Evolutionary conservation across 202 grass and related monocot genomes (phyloP), one percentile per base, ranked within the genome.

Genomic region (Dendrocalamus latiflorus): DNA sequence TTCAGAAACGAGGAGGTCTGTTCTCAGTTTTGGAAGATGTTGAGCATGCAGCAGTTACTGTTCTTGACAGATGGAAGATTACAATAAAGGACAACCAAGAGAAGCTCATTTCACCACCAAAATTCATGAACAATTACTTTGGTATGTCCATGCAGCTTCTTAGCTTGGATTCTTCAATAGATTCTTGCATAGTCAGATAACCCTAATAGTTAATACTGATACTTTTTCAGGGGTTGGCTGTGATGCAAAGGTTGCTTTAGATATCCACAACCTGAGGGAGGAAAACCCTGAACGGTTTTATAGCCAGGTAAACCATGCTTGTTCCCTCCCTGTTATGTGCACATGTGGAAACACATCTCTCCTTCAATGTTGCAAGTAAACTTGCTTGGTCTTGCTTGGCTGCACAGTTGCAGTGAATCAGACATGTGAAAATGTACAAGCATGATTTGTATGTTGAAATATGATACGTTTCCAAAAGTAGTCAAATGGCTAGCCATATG

Each of bases 201-300:
- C 34, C 6, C 17, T 88, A 63, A 63, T 77, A 77, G 39, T 70
- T 51, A 64, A 44, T 84, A 49, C 17, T 8, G 33, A 13, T 70
- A 25, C 74, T 81, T 91, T 81, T 70, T 65, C 80, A 98, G 92
- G 95, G 26, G 92, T 98, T 74, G 95, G 95, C 43, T 98, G 95
- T 72, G 95, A 98, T 95, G 95, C 95, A 76, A 98, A 98, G 74
- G 92, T 98, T 95, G 95, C 92, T 57, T 77, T 98, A 67, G 95
- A 98, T 84, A 95, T 98, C 59, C 95, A 98, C 78, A 98, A 89
- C 61, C 83, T 98, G 17, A 94, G 92, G 95, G 95, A 98, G 88
- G 92, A 98, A 88, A 98, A 98, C 24, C 95, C 95, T 83, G 95
- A 95, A 75, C 85, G 91, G 63, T 98, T 98, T 77, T 90, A 91